Evolutionary conservation across 2,329 filamentous ascomycete species (phyloP).

Genomic region (Cucurbitaria berberidis): DNA sequence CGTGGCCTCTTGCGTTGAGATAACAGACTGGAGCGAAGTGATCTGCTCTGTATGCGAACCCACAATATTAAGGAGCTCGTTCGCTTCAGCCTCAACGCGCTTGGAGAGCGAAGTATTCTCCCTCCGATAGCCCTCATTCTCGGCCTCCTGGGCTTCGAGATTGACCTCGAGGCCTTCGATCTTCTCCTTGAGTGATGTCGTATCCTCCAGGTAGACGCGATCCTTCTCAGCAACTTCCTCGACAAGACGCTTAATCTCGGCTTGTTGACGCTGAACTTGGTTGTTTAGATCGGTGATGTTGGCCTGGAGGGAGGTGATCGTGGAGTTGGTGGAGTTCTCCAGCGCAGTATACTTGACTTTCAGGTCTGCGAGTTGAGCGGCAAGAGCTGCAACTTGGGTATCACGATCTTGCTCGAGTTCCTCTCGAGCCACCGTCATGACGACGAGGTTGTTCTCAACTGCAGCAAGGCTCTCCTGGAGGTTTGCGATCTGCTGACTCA

Average conservation of each 20-base stretch:
- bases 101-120: conserved; percentile 38
- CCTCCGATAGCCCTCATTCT: conserved; percentile 33
- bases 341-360: conserved; percentile 39
- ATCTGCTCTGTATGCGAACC: conserved; percentile 38
- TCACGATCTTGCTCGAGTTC: conserved; percentile 41
- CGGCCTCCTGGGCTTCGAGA: conserved; percentile 23
- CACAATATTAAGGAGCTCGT: conserved; percentile 39
- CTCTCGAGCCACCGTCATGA: conserved; percentile 40
- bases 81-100: conserved; percentile 37
- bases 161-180: conserved; percentile 31
- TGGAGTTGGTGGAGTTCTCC: conserved; percentile 39
- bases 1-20: conserved; percentile 47
- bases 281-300: conserved; percentile 52
- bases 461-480: conserved; percentile 43
- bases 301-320: conserved; percentile 40
- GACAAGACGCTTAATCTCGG: conserved; percentile 46
- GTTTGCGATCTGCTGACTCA: conserved; percentile 43
- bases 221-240: conserved; percentile 35
- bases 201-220: conserved; percentile 35
- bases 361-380: conserved; percentile 43
- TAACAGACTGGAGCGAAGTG: conserved; percentile 44
- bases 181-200: conserved; percentile 28
- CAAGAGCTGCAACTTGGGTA: conserved; percentile 43
- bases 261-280: conserved; percentile 46
- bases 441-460: conserved; percentile 25